Conservation (phyloP, 352 stramenopile genomes). For the Phytopythium cucurbitacearum region DNA sequence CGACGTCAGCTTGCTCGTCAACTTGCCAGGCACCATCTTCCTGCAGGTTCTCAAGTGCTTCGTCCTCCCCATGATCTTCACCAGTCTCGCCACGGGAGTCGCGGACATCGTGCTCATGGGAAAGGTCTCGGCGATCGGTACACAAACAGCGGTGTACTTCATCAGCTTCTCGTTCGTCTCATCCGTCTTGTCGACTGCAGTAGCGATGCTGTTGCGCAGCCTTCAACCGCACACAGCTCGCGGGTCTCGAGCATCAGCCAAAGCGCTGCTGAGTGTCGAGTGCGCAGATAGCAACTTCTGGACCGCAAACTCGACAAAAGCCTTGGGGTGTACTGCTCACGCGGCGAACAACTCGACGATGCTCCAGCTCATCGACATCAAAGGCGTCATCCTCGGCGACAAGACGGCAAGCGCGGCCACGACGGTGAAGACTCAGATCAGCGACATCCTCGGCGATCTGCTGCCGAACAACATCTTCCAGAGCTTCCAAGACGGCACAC, state of each 20-base stretch:
- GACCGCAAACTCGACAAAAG: conserved; percentile 16
- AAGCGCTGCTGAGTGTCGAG: conserved; percentile 26
- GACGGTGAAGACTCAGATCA: conserved; percentile 48
- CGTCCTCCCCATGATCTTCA: conserved; percentile 68
- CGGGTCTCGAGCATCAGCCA: conserved; percentile 1
- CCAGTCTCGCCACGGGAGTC: conserved; percentile 49
- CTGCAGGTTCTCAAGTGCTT: conserved; percentile 47
- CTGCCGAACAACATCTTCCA: conserved; percentile 55
- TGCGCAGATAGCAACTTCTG: conserved; percentile 39
- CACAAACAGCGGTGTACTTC: conserved; percentile 48
- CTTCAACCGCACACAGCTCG: conserved; percentile 16
- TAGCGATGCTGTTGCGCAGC: conserved; percentile 37
- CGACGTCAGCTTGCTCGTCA: conserved; percentile 30
- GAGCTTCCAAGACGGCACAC: conserved; percentile 40
- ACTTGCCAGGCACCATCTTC: conserved; percentile 39
- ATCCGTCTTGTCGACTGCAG: conserved; percentile 25
- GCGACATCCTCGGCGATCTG: conserved; percentile 45
- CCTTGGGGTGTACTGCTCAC: neutral
- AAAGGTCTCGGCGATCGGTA: conserved; percentile 57
- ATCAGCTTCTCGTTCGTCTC: conserved; percentile 31
- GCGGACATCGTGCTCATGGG: conserved; percentile 62
- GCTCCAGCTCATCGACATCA: conserved; percentile 47
- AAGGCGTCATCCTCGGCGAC: conserved; percentile 19
- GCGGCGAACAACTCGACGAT: conserved; percentile 17
- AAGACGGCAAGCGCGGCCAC: conserved; percentile 14